Evolutionary conservation across 495 filamentous ascomycete genomes (phyloP).

Genomic region (Penicillium malachiteum): DNA sequence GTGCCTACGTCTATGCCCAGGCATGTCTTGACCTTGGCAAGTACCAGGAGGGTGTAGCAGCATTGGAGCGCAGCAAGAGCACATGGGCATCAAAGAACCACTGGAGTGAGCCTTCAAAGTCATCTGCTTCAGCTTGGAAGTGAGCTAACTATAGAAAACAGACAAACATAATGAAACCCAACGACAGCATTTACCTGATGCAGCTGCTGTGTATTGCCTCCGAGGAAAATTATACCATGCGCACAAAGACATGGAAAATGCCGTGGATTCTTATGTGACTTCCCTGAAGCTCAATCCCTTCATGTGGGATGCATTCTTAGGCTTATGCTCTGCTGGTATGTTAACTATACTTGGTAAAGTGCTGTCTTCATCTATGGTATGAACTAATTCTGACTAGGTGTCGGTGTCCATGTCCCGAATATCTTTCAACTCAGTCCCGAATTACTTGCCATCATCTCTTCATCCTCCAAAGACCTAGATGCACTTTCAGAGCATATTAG

Average conservation of each 20-base stretch:
- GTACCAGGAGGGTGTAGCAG: slow-evolving; percentile 74
- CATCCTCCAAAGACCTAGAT: slow-evolving; percentile 37
- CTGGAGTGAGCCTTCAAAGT: slow-evolving; percentile 56
- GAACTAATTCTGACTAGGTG: slow-evolving; percentile 51
- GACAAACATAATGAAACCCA: slow-evolving; percentile 66
- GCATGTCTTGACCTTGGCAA: slow-evolving; percentile 76
- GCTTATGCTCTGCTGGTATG: slow-evolving; percentile 67
- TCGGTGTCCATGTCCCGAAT: slow-evolving; percentile 71
- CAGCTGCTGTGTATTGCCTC: slow-evolving; percentile 74
- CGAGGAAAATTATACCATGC: slow-evolving; percentile 84
- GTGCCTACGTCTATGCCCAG: slow-evolving; percentile 88
- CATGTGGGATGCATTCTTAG: slow-evolving; percentile 95
- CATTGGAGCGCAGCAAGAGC: slow-evolving; percentile 70
- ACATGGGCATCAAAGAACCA: slow-evolving; percentile 70
- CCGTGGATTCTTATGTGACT: slow-evolving; percentile 80
- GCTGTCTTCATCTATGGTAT: too few species aligned
- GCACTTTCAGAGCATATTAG: slow-evolving; percentile 36
- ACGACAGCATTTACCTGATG: slow-evolving; percentile 72
- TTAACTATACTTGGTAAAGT: neutral
- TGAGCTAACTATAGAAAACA: slow-evolving; percentile 30
- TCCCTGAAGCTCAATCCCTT: slow-evolving; percentile 89
- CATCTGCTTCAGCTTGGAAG: neutral
- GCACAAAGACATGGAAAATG: slow-evolving; percentile 75
- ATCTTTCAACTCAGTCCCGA: slow-evolving; percentile 80
- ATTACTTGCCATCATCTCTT: slow-evolving; percentile 51